Base-by-base conservation (phyloP, 1,284 basidiomycete genomes). In the Boletus semigastroideus region DNA sequence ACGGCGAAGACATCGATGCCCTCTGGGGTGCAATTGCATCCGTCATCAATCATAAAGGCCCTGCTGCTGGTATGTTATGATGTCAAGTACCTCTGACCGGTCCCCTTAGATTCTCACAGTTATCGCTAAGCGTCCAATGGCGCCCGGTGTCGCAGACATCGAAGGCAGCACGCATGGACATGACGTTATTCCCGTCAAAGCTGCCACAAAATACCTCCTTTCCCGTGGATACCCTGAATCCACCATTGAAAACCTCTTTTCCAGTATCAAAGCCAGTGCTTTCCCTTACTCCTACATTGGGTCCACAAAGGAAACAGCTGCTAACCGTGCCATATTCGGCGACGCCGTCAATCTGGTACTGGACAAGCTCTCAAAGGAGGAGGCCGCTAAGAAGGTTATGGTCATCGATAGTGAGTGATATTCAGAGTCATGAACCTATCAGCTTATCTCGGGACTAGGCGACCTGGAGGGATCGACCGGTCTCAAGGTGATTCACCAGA, bases 381-480 rank as follows among this genome's bases (percentile, higher is more conserved):
- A 90, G 62, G 86, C 85, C 9, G 80, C 80, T n/a, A 78, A 77
- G 66, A 89, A 85, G 66, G 88, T 93, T 44, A 82, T 92, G 81
- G 87, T 91, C 55, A 91, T 93, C 56, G 91, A 93, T 67, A 89
- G 88, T 83, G 55, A 47, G 83, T 68, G 17, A 34, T 38, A 25
- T 45, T n/a, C n/a, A 33, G 31, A 22, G 19, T 14, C 31, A 16
- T 13, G 22, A 43, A 33, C 25, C 12, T 16, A 11, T 9, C 16
- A 16, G 33, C 42, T 52, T 12, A 53, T 34, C 49, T 60, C 39
- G 33, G 28, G 5, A 51, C 16, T 52, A 86, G 84, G 80, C 62
- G 90, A 93, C 66, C 73, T 93, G 42, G 90, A 92, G 74, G 90
- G 90, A 28, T 93, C 90, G 1, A 93, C 90, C 22, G 90, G 90